phyloP scores from a whole-genome alignment of 1,284 basidiomycete species.

The Trichosporon faecale region DNA sequence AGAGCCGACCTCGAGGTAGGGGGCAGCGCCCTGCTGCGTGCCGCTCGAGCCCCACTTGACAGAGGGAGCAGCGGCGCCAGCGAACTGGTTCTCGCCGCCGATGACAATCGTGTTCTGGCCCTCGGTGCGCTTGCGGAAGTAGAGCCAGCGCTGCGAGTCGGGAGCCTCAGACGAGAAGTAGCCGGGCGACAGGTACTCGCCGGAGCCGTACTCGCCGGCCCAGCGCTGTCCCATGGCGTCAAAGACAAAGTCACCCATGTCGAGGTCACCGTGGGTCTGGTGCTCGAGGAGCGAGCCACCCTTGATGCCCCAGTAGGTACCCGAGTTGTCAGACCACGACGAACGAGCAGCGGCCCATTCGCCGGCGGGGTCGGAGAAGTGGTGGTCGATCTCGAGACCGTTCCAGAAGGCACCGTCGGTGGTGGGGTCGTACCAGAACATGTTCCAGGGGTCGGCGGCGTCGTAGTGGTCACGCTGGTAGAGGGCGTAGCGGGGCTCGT shows the following conservation, averaged over 20 bases:
- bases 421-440: slow-evolving; percentile 95
- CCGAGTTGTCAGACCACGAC: slow-evolving; percentile 84
- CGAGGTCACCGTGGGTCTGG: slow-evolving; percentile 91
- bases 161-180: slow-evolving; percentile 79
- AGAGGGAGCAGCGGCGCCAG: slow-evolving; percentile 65
- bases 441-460: slow-evolving; percentile 84
- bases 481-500: slow-evolving; percentile 70
- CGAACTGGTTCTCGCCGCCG: slow-evolving; percentile 73
- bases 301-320: slow-evolving; percentile 83
- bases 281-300: slow-evolving; percentile 71
- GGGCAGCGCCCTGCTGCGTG: slow-evolving; percentile 72
- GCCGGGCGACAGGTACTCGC: slow-evolving; percentile 67
- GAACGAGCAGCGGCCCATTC: slow-evolving; percentile 90
- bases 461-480: slow-evolving; percentile 92
- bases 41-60: slow-evolving; percentile 60
- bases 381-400: slow-evolving; percentile 72
- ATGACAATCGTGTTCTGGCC: slow-evolving; percentile 94
- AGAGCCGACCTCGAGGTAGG: slow-evolving; percentile 56
- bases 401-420: slow-evolving; percentile 89
- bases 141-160: slow-evolving; percentile 71
- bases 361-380: slow-evolving; percentile 67
- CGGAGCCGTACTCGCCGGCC: slow-evolving; percentile 91
- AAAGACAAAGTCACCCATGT: slow-evolving; percentile 88
- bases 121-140: slow-evolving; percentile 94
- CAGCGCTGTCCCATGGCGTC: slow-evolving; percentile 93